Conservation (phyloP, 2,329 filamentous ascomycete species). For the Apiospora koreana region DNA sequence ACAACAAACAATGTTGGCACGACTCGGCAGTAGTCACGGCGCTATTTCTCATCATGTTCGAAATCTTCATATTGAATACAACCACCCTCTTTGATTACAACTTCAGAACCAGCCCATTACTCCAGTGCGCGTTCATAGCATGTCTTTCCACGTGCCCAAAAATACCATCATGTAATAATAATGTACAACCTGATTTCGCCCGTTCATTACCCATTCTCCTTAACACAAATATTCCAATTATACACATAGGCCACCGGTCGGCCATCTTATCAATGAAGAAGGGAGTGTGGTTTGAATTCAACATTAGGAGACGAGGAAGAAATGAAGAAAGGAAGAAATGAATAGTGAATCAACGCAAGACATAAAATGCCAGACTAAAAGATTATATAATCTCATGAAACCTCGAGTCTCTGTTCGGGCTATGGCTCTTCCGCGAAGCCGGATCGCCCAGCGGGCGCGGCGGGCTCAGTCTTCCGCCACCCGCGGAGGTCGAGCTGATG, state of each 20-base stretch:
- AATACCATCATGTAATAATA: background rate
- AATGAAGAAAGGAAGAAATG: background rate
- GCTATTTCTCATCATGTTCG: no score
- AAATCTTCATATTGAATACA: no score
- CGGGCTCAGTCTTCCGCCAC: conserved; percentile 32
- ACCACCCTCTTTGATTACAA: no score
- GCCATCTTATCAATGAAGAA: background rate
- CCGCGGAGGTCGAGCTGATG: conserved; percentile 28
- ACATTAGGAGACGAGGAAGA: background rate
- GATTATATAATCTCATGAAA: conserved; percentile 57
- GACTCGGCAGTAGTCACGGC: no score
- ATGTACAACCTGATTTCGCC: no score
- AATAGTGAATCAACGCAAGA: background rate
- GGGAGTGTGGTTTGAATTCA: background rate
- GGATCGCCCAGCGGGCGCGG: conserved; percentile 39
- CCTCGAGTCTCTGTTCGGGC: conserved; percentile 57
- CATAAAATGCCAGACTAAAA: background rate
- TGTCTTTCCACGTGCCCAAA: background rate
- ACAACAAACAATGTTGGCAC: no score
- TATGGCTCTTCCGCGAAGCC: conserved; percentile 42
- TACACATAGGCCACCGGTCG: background rate
- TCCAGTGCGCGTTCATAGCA: no score
- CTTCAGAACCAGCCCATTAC: no score
- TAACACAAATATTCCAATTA: background rate
- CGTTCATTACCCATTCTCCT: no score